A percentile compares a stretch with the other conserved stretches of the same genome.
Conservation (phyloP, 2,329 filamentous ascomycete genomes). For the Clonostachys rhizophaga region DNA sequence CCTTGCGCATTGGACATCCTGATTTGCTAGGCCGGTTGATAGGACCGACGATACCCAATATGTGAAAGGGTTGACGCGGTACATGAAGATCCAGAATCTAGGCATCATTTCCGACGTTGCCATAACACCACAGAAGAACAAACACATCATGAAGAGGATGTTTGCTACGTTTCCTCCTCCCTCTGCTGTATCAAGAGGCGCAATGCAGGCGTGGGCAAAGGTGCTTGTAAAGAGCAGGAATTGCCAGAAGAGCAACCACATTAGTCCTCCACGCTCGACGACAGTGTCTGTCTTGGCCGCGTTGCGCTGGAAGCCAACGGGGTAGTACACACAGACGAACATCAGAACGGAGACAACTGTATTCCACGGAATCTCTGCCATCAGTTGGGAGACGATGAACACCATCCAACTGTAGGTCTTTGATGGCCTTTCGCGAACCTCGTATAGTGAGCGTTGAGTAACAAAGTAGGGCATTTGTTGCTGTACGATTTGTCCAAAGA, state of each 20-base stretch:
- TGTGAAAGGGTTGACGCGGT: constrained; percentile 68
- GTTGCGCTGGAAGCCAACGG: constrained; percentile 58
- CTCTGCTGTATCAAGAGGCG: constrained; percentile 63
- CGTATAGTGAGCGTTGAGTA: constrained; percentile 64
- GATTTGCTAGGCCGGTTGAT: constrained; percentile 58
- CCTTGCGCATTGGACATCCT: constrained; percentile 50
- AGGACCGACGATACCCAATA: constrained; percentile 68
- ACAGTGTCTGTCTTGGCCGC: constrained; percentile 43
- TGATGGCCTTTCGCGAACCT: constrained; percentile 62
- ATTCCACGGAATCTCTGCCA: constrained; percentile 8
- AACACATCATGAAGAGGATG: constrained; percentile 51
- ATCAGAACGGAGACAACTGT: constrained; percentile 43
- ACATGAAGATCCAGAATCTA: constrained; percentile 75
- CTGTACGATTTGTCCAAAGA: constrained; percentile 62
- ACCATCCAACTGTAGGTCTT: constrained; percentile 66
- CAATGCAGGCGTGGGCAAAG: constrained; percentile 69
- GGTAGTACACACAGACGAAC: constrained; percentile 65
- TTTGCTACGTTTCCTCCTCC: constrained; percentile 63
- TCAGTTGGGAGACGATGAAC: constrained; percentile 49
- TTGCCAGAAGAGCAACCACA: constrained; percentile 57
- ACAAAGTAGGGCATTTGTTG: constrained; percentile 70
- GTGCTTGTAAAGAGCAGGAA: constrained; percentile 65
- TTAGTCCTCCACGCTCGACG: constrained; percentile 46
- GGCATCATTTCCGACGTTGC: constrained; percentile 58
- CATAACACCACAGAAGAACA: constrained; percentile 57